These are phyloP conservation scores for Diaporthe australafricana DNA, from an alignment of 2,329 filamentous ascomycete genomes.

Conservation along the genomic window DNA sequence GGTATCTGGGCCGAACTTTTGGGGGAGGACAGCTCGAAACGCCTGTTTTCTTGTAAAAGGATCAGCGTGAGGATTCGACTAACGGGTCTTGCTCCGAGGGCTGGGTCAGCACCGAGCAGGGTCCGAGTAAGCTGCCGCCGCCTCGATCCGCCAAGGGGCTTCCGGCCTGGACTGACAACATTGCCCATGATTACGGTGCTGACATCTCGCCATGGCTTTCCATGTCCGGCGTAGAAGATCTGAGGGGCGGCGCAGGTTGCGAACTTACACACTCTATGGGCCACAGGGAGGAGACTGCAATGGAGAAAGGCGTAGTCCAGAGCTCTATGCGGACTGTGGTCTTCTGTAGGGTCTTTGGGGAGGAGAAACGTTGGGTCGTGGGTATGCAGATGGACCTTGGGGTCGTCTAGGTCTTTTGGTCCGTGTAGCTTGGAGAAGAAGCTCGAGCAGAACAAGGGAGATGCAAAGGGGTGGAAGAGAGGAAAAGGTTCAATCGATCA, in stretches of 20 bases:
- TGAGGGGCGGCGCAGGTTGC: not conserved
- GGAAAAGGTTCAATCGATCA: conserved; percentile 25
- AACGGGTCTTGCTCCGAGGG: conserved; percentile 2
- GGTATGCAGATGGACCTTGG: not conserved
- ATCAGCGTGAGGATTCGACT: conserved; percentile 23
- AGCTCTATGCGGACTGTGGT: conserved; percentile 7
- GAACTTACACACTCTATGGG: conserved; percentile 23
- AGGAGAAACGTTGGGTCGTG: not conserved
- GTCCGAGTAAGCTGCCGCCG: not conserved
- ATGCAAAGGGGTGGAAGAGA: not conserved
- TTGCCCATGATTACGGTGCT: not conserved
- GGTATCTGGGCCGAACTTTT: not conserved
- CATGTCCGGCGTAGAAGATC: not conserved
- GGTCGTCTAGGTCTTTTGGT: conserved; percentile 18
- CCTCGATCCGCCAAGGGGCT: conserved; percentile 4
- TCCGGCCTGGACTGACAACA: not conserved
- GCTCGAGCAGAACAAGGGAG: conserved; percentile 21
- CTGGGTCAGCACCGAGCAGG: conserved; percentile 11
- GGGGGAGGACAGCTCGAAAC: conserved; percentile 14
- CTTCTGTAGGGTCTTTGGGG: not conserved
- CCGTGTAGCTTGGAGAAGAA: conserved; percentile 1
- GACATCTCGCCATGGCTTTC: not conserved
- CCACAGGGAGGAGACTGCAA: not conserved
- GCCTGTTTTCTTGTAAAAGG: conserved; percentile 4
- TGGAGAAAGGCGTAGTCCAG: conserved; percentile 6